Percentiles rank a stretch among this genome's conserved stretches.
These are phyloP conservation scores for Emergomyces orientalis DNA, from an alignment of 2,329 filamentous ascomycete species.

Conservation along the genomic window DNA sequence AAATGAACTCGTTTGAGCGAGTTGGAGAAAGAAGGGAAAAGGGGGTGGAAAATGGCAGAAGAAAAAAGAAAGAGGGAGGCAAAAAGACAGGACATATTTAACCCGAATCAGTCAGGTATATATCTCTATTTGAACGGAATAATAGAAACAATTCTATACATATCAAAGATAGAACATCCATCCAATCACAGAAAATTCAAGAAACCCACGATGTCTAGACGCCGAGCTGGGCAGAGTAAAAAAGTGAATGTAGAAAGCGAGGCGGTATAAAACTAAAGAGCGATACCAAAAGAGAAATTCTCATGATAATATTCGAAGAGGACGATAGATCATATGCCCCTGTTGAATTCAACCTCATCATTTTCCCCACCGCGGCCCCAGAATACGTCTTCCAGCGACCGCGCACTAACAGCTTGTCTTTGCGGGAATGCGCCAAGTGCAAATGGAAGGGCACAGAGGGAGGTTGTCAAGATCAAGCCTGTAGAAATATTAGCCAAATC, in stretches of 20 bases:
- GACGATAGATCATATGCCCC: constrained; percentile 63
- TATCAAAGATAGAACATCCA: not conserved
- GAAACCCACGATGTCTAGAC: not conserved
- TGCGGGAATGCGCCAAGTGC: constrained; percentile 90
- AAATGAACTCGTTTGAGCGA: no score
- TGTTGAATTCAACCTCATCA: constrained; percentile 90
- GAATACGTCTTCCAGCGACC: constrained; percentile 76
- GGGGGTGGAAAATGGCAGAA: not conserved
- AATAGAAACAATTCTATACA: not conserved
- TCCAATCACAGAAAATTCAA: not conserved
- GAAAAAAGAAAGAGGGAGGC: not conserved
- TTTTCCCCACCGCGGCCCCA: constrained; percentile 66
- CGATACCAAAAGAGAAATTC: not conserved
- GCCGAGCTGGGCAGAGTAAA: not conserved
- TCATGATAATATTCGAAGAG: not conserved
- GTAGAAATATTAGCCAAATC: not conserved
- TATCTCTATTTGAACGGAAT: not conserved
- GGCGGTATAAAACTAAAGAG: not conserved
- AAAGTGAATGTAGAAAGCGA: not conserved
- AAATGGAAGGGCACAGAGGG: constrained; percentile 77
- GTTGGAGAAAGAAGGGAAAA: no score
- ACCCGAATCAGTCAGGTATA: not conserved
- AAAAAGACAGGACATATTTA: not conserved
- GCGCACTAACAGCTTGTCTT: constrained; percentile 68
- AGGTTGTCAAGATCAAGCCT: constrained; percentile 72